Conservation (phyloP, 306 rosid genomes). For the Aeschynomene evenia region DNA sequence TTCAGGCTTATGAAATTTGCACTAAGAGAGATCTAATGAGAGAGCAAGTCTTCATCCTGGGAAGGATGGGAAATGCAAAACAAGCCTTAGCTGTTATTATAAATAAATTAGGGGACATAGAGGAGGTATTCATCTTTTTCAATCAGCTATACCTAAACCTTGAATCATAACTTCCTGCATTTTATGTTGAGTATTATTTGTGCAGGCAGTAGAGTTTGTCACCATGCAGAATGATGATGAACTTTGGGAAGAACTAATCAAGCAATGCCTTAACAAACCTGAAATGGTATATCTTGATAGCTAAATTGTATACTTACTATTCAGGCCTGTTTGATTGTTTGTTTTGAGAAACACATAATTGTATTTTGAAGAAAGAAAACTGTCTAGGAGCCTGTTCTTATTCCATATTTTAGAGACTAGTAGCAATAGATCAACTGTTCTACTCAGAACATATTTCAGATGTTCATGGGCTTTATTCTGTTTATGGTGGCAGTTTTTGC, state of each 20-base stretch:
- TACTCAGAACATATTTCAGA: not conserved
- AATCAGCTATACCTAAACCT: not conserved
- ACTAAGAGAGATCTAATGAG: conserved; percentile 53
- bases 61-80: conserved; percentile 87
- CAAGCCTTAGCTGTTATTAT: conserved; percentile 77
- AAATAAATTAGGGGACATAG: conserved; percentile 72
- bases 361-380: not conserved
- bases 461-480: not conserved
- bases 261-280: conserved; percentile 37
- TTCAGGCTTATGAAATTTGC: conserved; percentile 78
- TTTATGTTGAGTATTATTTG: conserved; percentile 22
- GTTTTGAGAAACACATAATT: not conserved
- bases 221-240: conserved; percentile 45
- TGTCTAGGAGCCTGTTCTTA: not conserved
- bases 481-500: not conserved
- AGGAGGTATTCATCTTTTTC: conserved; percentile 61
- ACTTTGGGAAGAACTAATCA: conserved; percentile 44
- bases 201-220: conserved; percentile 75
- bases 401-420: conserved; percentile 2
- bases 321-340: not conserved
- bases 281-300: conserved; percentile 33
- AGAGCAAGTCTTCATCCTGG: conserved; percentile 84
- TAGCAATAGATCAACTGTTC: not conserved
- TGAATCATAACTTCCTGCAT: not conserved
- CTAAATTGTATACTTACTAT: conserved; percentile 5